Evolutionary conservation across 352 stramenopile genomes (phyloP), one percentile per base, ranked within the genome.

Genomic region (Globisporangium polare): DNA sequence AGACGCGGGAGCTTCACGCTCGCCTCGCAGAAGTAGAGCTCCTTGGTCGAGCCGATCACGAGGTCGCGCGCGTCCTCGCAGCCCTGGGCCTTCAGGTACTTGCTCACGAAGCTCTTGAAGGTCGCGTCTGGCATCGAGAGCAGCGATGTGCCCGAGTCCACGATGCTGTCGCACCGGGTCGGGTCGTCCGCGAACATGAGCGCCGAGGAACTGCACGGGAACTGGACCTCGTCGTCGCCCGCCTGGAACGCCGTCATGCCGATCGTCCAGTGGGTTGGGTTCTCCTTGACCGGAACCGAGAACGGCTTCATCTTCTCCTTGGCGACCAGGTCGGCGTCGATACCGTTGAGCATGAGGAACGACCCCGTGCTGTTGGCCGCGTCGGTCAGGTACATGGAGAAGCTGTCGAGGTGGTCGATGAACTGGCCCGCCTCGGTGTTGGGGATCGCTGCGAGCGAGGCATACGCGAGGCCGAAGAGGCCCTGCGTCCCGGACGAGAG

Each of bases 301-400:
- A 79, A 80, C 35, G 68, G 60, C 35, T 66, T 73, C 27, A 86
- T 63, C 6, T 73, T 71, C 47, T 86, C 68, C 4, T 69, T 37
- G 18, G 63, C 55, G 65, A 91, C 80, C 4, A 89, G 53, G 0
- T 71, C 66, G 20, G 82, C 68, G 50, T 90, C 81, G 17, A 91
- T 74, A 2, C 67, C 81, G 45, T 91, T 89, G 1, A 92, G 50
- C 49, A 90, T 62, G 37, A 92, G 67, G 65, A 89, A 90, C 29
- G 80, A 89, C 10, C 77, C 80, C 10, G 71, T 56, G 0, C 68
- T 45, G 37, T 66, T 71, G 52, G 83, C 71, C 7, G 72, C 62
- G n/a, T 73, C 49, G 2, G 70, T 78, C 29, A 92, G 58, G 53
- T 79, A 92, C 58, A 90, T 81, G 9, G 78, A 89, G 65, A 92